Evolutionary conservation across 305 asterid genomes (phyloP).

Genomic region (Fraxinus platypoda): DNA sequence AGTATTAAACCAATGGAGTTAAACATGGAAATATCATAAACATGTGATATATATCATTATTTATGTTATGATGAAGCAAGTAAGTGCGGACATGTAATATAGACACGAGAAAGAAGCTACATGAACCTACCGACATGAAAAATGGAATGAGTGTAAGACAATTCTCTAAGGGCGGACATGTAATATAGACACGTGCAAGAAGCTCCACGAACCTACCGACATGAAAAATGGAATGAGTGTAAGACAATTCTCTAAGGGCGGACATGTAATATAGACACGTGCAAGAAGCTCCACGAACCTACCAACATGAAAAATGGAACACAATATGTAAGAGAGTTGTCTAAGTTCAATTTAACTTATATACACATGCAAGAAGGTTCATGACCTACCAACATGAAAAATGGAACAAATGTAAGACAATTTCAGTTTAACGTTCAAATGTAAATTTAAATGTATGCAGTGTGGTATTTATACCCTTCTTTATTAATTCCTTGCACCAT

Average conservation of each 20-base stretch:
- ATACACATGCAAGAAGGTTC: neutral
- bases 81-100: neutral
- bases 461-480: conserved; percentile 3
- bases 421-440: neutral
- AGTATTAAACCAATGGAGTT: neutral
- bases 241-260: neutral
- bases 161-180: neutral
- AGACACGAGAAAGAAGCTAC: neutral
- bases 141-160: neutral
- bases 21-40: neutral
- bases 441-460: neutral
- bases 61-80: conserved; percentile 6
- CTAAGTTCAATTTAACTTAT: neutral
- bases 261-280: neutral
- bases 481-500: neutral
- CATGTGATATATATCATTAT: neutral
- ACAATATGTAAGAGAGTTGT: neutral
- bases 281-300: neutral
- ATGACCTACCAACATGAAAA: neutral
- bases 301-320: neutral
- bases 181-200: neutral
- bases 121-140: neutral
- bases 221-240: neutral
- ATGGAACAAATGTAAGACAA: neutral
- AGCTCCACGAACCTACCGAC: neutral